A percentile compares a stretch with the other conserved stretches of the same genome.
Evolutionary conservation across 208 protist genomes (phyloP).

Genomic region (Trypanosomatidae sp.): DNA sequence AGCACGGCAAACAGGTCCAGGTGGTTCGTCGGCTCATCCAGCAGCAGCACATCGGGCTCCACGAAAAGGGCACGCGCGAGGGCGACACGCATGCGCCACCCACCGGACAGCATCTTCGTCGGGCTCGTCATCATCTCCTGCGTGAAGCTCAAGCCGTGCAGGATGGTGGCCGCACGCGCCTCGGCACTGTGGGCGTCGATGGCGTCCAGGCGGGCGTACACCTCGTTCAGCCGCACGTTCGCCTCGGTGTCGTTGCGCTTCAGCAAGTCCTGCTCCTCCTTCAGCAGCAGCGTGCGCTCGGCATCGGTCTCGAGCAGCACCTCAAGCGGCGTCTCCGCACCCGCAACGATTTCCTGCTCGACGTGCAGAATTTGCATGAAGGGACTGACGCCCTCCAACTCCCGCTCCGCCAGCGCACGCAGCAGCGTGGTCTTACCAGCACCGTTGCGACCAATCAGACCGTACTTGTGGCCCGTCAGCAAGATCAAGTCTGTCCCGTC

Average conservation of each 20-base stretch:
- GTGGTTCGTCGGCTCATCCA: slow-evolving; percentile 98
- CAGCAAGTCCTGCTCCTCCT: slow-evolving; percentile 93
- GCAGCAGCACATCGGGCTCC: slow-evolving; percentile 94
- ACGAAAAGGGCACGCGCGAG: slow-evolving; percentile 97
- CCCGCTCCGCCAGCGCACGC: slow-evolving; percentile 90
- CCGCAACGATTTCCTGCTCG: slow-evolving; percentile 96
- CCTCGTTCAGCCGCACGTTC: slow-evolving; percentile 87
- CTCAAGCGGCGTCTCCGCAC: slow-evolving; percentile 79
- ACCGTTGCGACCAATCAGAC: slow-evolving; percentile 96
- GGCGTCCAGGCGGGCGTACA: slow-evolving; percentile 95
- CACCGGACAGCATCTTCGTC: slow-evolving; percentile 92
- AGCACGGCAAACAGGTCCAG: slow-evolving; percentile 97
- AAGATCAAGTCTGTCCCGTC: slow-evolving; percentile 78
- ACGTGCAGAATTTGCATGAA: slow-evolving; percentile 98
- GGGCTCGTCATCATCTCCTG: slow-evolving; percentile 92
- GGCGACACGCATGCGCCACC: slow-evolving; percentile 98
- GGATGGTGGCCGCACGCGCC: slow-evolving; percentile 81
- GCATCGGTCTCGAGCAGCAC: slow-evolving; percentile 92
- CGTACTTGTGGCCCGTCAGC: slow-evolving; percentile 94
- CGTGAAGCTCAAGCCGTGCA: slow-evolving; percentile 95
- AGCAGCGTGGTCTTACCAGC: slow-evolving; percentile 95
- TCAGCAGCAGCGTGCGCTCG: slow-evolving; percentile 92
- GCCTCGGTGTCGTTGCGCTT: slow-evolving; percentile 77
- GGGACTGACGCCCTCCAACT: slow-evolving; percentile 94
- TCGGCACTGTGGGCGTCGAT: slow-evolving; percentile 96